These are phyloP conservation scores for Hypoxylon perforatum DNA, from an alignment of 495 filamentous ascomycete species.

Conservation along the genomic window DNA sequence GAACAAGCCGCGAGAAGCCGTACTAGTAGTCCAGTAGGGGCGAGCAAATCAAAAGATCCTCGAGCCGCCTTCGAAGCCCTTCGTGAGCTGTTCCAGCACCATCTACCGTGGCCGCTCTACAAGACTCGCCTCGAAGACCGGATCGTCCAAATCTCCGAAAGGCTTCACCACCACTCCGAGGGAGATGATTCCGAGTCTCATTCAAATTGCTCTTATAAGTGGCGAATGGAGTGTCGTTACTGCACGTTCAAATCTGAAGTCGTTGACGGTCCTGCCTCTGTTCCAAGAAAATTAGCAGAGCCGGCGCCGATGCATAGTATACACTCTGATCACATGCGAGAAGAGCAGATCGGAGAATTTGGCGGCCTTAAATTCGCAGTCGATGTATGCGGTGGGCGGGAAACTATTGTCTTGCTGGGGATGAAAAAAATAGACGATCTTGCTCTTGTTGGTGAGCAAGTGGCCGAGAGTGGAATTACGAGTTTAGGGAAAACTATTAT, in stretches of 20 bases:
- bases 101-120: conserved; percentile 36
- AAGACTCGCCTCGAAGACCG: conserved; percentile 27
- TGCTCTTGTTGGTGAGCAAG: not conserved
- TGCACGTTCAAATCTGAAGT: conserved; percentile 36
- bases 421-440: conserved; percentile 21
- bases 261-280: conserved; percentile 10
- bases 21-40: conserved; percentile 10
- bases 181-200: not conserved
- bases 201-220: not conserved
- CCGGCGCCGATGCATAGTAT: conserved; percentile 42
- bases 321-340: not conserved
- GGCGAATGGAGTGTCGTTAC: conserved; percentile 35
- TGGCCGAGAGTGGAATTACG: not conserved
- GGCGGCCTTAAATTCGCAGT: conserved; percentile 36
- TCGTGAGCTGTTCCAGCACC: conserved; percentile 18
- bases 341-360: conserved; percentile 22
- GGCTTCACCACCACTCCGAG: not conserved
- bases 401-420: conserved; percentile 24
- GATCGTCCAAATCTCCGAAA: conserved; percentile 6
- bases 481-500: not conserved
- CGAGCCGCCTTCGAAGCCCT: conserved; percentile 2
- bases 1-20: not conserved
- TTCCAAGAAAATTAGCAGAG: conserved; percentile 31
- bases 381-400: conserved; percentile 19
- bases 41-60: not conserved